Evolutionary conservation across 257 asterid species (phyloP), one percentile per base, ranked within the genome.

Genomic region (Nemophila menziesii): DNA sequence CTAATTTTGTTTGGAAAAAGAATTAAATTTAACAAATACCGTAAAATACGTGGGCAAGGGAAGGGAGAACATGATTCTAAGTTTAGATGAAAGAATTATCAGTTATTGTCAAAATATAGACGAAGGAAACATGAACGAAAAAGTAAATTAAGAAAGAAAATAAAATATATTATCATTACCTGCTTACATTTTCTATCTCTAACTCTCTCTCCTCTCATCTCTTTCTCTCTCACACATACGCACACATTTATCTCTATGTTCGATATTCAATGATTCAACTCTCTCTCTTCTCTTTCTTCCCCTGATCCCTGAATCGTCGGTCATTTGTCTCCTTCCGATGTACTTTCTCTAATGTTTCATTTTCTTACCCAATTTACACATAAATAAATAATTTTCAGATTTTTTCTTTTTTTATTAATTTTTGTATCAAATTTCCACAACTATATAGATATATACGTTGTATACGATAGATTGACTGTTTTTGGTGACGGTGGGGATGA

Each of bases 221-320:
- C 33, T 4, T 9, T 4, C 33, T 4, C 33, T 4, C 33, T 4
- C 33, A 9, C 33, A 29, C 36, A 29, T 13, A 5, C 3, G 12
- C 36, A 29, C 36, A 5, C 3, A 29, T 13, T 2, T 29, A 7
- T 29, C 36, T 29, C 3, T 29, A 26, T 26, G 10, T 26, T 26
- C n/a, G n/a, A n/a, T 4, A 26, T 26, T 26, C 33, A 26, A 26
- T 10, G 6, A 26, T 4, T 26, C 33, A 26, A 26, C 2, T 29
- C 42, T 37, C 42, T 11, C 42, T 12, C 18, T 37, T 3, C 23
- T 48, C 24, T 34, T 24, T 34, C 39, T 33, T 42, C 12, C 42
- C 51, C 36, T 26, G 54, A 55, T 68, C 68, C 85, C 83, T 44
- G 73, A 58, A 62, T 62, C 65, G 27, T 66, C 70, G 85, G 70